Conservation (phyloP, 352 stramenopile genomes). For the Thalassiosira hispida region DNA sequence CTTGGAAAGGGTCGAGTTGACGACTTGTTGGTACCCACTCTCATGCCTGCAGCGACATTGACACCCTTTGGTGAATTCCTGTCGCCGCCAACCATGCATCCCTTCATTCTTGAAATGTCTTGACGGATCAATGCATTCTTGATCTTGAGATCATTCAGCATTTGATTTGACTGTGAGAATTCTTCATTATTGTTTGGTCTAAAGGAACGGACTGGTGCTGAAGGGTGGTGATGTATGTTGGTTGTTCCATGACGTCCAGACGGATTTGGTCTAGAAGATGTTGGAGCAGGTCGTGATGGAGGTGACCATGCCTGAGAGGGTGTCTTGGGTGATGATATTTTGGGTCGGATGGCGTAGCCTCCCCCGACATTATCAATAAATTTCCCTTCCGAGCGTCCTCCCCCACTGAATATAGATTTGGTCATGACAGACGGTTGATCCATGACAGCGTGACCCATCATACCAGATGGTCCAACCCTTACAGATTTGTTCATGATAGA, state of each 20-base stretch:
- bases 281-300: too few species aligned
- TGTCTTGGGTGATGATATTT: too few species aligned
- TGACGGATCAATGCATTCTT: slow-evolving; percentile 24
- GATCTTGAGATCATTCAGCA: slow-evolving; percentile 12
- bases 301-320: background rate
- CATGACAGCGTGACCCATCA: slow-evolving; percentile 4
- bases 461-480: too few species aligned
- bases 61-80: background rate
- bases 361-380: slow-evolving; percentile 13
- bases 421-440: background rate
- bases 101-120: slow-evolving; percentile 19
- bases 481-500: background rate
- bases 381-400: slow-evolving; percentile 3
- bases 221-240: too few species aligned
- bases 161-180: slow-evolving; percentile 1
- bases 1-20: background rate
- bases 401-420: slow-evolving; percentile 12
- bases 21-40: background rate
- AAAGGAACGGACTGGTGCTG: background rate
- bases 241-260: too few species aligned
- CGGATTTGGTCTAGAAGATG: too few species aligned
- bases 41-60: background rate
- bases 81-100: background rate
- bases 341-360: background rate
- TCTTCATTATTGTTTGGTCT: background rate